Conservation (phyloP, 371 early-diverging fungal species). For the Umbelopsis sp. region DNA sequence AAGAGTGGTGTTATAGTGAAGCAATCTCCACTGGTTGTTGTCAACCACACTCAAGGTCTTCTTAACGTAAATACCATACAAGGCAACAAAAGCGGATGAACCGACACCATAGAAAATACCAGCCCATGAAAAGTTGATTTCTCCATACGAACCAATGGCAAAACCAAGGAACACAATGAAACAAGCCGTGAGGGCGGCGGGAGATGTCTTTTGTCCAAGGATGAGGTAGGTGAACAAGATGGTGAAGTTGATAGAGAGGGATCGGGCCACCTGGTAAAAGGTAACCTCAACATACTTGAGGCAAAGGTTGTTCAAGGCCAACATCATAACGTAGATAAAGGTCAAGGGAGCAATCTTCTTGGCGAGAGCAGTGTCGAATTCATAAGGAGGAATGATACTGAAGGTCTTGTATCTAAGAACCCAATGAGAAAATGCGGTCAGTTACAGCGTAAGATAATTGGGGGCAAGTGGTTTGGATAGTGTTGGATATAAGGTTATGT, state of each 20-base stretch:
- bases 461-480: too few relatives aligned
- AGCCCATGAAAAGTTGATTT: constrained; percentile 72
- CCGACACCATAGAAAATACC: constrained; percentile 74
- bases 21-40: constrained; percentile 74
- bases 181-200: constrained; percentile 62
- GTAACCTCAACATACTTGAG: constrained; percentile 75
- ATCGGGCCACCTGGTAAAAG: constrained; percentile 72
- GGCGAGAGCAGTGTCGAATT: constrained; percentile 61
- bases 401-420: constrained; percentile 51
- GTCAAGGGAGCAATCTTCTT: constrained; percentile 69
- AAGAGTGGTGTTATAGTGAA: constrained; percentile 75
- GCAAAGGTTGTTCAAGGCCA: constrained; percentile 73
- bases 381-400: constrained; percentile 73
- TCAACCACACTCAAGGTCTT: constrained; percentile 69
- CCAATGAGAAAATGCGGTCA: too few relatives aligned
- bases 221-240: constrained; percentile 70
- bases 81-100: constrained; percentile 75
- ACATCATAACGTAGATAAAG: constrained; percentile 73
- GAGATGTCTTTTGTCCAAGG: constrained; percentile 62
- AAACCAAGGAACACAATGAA: constrained; percentile 70
- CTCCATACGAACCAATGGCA: constrained; percentile 72
- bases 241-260: constrained; percentile 74
- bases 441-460: too few relatives aligned
- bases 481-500: neutral
- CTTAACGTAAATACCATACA: constrained; percentile 79